These are phyloP conservation scores for Fusarium piperis DNA, from an alignment of 2,329 filamentous ascomycete species.

Conservation along the genomic window DNA sequence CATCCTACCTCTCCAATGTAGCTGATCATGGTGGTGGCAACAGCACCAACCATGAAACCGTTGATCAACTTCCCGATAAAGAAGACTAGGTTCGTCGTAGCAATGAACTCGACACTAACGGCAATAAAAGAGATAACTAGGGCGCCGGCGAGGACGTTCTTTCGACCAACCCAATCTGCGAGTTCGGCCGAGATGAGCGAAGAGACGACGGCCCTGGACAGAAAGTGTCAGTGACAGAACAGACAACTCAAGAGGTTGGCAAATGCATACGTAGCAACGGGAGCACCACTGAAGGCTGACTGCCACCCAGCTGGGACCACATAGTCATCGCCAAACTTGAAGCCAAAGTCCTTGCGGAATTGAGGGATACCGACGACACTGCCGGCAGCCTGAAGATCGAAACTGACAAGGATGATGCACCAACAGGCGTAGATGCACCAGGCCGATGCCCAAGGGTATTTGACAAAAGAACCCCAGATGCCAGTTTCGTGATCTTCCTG, in stretches of 20 bases:
- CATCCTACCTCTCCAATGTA: slow-evolving; percentile 23
- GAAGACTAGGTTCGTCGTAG: slow-evolving; percentile 13
- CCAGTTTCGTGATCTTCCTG: slow-evolving; percentile 24
- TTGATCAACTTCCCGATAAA: slow-evolving; percentile 21
- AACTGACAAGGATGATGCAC: slow-evolving; percentile 28
- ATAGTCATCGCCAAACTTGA: slow-evolving; percentile 13
- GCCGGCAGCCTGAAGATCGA: slow-evolving; percentile 28
- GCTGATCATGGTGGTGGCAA: slow-evolving; percentile 17
- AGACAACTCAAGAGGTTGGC: neutral
- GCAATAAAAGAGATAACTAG: slow-evolving; percentile 4
- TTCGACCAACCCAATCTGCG: slow-evolving; percentile 19
- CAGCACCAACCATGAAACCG: slow-evolving; percentile 14
- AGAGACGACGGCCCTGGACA: slow-evolving; percentile 5
- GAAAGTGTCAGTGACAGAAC: neutral
- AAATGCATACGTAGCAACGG: slow-evolving; percentile 28
- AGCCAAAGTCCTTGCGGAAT: slow-evolving; percentile 32
- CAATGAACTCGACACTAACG: slow-evolving; percentile 15
- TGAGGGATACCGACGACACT: slow-evolving; percentile 25
- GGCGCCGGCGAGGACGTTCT: slow-evolving; percentile 9
- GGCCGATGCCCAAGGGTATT: slow-evolving; percentile 17
- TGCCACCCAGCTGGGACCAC: slow-evolving; percentile 29
- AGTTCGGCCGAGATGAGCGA: slow-evolving; percentile 16
- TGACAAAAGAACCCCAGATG: slow-evolving; percentile 10
- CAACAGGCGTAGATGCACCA: slow-evolving; percentile 33
- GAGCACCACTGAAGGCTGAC: slow-evolving; percentile 26